These are phyloP conservation scores for Vickermania spadyakhi DNA, from an alignment of 208 protist genomes.

Conservation along the genomic window DNA sequence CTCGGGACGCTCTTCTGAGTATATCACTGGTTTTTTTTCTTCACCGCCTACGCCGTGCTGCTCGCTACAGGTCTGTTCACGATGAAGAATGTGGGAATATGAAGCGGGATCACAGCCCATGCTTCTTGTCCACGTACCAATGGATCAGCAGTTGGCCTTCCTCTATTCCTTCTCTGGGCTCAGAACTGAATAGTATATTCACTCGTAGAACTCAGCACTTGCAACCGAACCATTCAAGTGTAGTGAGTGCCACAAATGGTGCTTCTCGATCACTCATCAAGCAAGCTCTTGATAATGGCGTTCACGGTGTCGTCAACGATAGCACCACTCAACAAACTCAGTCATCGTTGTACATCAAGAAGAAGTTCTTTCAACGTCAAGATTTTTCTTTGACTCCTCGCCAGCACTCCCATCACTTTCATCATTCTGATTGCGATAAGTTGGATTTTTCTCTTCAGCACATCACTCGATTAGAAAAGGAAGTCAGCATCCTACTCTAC, in stretches of 20 bases:
- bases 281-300: not conserved
- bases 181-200: not conserved
- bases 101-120: not conserved
- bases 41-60: conserved; percentile 4
- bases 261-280: no score
- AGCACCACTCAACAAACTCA: not conserved
- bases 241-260: no score
- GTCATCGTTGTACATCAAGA: not conserved
- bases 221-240: no score
- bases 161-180: not conserved
- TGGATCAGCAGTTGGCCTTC: not conserved
- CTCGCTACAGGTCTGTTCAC: no score
- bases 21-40: conserved; percentile 39
- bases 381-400: not conserved
- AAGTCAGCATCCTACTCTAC: not conserved
- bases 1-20: conserved; percentile 54
- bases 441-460: not conserved
- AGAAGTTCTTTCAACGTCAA: not conserved
- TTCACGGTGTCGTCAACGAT: not conserved
- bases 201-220: no score
- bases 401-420: not conserved
- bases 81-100: not conserved
- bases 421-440: not conserved
- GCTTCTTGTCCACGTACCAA: no score
- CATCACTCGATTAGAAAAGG: not conserved